Percentiles rank a stretch among this genome's conserved stretches.
Evolutionary conservation across 1,139 yeast genomes (phyloP).

Genomic region (Scheffersomyces cryptocercus): DNA sequence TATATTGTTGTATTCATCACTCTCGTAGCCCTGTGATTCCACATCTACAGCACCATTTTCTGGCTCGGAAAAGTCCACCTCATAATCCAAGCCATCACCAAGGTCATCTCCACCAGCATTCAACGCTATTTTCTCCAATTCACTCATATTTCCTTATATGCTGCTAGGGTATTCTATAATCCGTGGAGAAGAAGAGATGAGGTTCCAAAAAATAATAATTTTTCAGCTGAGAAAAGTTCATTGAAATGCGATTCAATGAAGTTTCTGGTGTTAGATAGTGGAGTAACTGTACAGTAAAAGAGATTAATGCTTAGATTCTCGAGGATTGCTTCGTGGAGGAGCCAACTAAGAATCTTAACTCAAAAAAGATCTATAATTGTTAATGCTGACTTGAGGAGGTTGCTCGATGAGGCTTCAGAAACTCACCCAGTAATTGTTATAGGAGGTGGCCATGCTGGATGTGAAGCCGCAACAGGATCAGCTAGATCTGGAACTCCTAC

Average conservation of each 20-base stretch:
- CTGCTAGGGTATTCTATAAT: too few species aligned
- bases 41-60: conserved; percentile 4
- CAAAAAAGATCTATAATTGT: conserved; percentile 9
- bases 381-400: conserved; percentile 10
- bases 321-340: too few species aligned
- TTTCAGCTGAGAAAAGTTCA: too few species aligned
- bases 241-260: too few species aligned
- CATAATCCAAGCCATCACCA: conserved; percentile 67
- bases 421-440: conserved; percentile 73
- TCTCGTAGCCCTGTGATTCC: background rate
- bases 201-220: too few species aligned
- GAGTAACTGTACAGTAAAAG: background rate
- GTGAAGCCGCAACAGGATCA: conserved; percentile 94
- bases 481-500: conserved; percentile 82
- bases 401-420: conserved; percentile 8
- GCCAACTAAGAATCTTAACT: too few species aligned
- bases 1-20: background rate
- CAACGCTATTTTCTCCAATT: too few species aligned
- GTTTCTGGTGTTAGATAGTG: too few species aligned
- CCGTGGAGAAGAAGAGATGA: too few species aligned
- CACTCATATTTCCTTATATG: too few species aligned
- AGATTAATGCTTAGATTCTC: background rate
- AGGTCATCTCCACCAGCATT: conserved; percentile 48
- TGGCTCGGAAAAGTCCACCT: conserved; percentile 35
- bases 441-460: conserved; percentile 99